phyloP scores from a whole-genome alignment of 139 green algal genomes.

The Chara braunii region DNA sequence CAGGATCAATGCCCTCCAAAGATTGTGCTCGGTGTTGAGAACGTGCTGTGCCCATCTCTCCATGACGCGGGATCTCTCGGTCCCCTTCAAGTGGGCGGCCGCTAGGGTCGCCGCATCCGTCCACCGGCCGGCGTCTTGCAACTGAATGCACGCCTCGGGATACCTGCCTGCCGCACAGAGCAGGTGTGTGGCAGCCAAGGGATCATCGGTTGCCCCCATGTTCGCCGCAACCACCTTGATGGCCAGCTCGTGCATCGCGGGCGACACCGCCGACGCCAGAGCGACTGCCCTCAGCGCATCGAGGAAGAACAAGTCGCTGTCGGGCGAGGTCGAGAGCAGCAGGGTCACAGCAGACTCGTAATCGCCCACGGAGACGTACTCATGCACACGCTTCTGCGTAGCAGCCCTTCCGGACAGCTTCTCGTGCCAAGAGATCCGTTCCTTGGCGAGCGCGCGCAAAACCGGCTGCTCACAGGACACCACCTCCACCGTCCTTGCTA shows the following conservation, averaged over 20 bases:
- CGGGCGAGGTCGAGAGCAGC: slow-evolving; percentile 20
- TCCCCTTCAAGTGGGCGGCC: neutral
- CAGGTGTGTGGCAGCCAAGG: slow-evolving; percentile 22
- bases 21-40: slow-evolving; percentile 15
- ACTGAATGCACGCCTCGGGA: slow-evolving; percentile 17
- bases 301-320: slow-evolving; percentile 14
- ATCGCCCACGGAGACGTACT: slow-evolving; percentile 29
- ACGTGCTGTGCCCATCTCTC: slow-evolving; percentile 7
- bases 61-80: slow-evolving; percentile 6
- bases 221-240: slow-evolving; percentile 40
- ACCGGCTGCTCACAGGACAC: neutral
- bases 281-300: slow-evolving; percentile 34
- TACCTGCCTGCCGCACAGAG: slow-evolving; percentile 25
- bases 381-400: slow-evolving; percentile 23
- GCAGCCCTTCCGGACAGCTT: slow-evolving; percentile 16
- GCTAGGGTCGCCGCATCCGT: slow-evolving; percentile 10
- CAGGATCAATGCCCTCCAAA: slow-evolving; percentile 20
- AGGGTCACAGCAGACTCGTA: slow-evolving; percentile 40
- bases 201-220: slow-evolving; percentile 22
- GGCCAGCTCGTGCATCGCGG: slow-evolving; percentile 39
- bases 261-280: slow-evolving; percentile 28
- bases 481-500: neutral
- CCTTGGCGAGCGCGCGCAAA: neutral
- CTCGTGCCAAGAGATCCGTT: slow-evolving; percentile 28
- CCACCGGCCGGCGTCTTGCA: slow-evolving; percentile 28